Conservation (phyloP, 805 yeast genomes). For the Candida takata region DNA sequence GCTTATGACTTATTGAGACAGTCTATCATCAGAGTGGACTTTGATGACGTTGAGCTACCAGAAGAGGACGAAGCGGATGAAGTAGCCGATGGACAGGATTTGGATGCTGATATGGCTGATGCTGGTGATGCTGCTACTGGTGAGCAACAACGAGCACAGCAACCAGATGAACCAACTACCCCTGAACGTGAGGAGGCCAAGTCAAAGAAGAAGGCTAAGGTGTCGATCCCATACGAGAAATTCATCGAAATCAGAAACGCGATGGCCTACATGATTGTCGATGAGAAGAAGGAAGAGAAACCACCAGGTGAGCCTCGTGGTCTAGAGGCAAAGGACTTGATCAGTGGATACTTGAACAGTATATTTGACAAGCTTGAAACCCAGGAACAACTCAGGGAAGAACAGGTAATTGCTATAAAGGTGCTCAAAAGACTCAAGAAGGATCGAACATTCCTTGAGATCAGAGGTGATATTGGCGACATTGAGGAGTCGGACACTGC, state of each 20-base stretch:
- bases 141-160: conserved; percentile 1
- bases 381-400: conserved; percentile 65
- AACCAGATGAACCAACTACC: conserved; percentile 2
- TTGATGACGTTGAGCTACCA: conserved; percentile 83
- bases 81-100: conserved; percentile 33
- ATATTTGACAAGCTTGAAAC: conserved; percentile 63
- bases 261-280: conserved; percentile 60
- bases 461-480: conserved; percentile 34
- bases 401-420: conserved; percentile 65
- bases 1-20: conserved; percentile 87
- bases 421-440: conserved; percentile 78
- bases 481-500: conserved; percentile 19
- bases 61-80: conserved; percentile 40
- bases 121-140: conserved; percentile 1
- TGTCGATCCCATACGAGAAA: conserved; percentile 74
- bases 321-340: conserved; percentile 57
- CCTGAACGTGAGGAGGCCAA: conserved; percentile 3
- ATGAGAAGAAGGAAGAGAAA: conserved; percentile 42
- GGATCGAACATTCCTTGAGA: conserved; percentile 74
- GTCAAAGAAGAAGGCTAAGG: conserved; percentile 28
- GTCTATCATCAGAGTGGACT: conserved; percentile 88
- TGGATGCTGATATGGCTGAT: conserved; percentile 7
- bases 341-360: conserved; percentile 75
- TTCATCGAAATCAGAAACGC: conserved; percentile 79
- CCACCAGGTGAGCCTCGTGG: conserved; percentile 36